Conservation (phyloP, 495 filamentous ascomycete genomes). For the Daldinia childiae region DNA sequence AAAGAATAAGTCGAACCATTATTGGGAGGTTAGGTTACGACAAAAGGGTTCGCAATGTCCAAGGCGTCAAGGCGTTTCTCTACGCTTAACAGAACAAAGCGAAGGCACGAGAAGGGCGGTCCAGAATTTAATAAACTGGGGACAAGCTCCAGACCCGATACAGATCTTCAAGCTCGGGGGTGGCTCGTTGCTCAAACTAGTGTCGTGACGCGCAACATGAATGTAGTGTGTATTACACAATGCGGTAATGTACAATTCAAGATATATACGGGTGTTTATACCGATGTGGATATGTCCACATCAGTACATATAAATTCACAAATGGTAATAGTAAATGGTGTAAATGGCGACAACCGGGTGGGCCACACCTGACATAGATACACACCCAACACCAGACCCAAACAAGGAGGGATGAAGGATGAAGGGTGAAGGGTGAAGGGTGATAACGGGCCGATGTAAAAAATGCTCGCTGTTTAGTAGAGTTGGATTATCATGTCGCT, state of each 20-base stretch:
- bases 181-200: slow-evolving; percentile 26
- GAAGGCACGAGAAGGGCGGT: slow-evolving; percentile 40
- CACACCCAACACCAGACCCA: slow-evolving; percentile 7
- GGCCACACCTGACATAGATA: slow-evolving; percentile 16
- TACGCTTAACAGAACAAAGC: slow-evolving; percentile 33
- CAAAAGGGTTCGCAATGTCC: slow-evolving; percentile 13
- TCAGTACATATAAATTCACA: slow-evolving; percentile 14
- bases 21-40: slow-evolving; percentile 21
- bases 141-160: slow-evolving; percentile 26
- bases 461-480: slow-evolving; percentile 22
- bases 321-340: slow-evolving; percentile 11
- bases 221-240: background rate
- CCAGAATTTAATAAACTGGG: slow-evolving; percentile 46
- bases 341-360: slow-evolving; percentile 39
- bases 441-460: slow-evolving; percentile 41
- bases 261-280: slow-evolving; percentile 5
- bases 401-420: background rate
- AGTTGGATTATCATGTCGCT: slow-evolving; percentile 20
- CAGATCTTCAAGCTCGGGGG: slow-evolving; percentile 35
- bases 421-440: background rate
- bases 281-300: slow-evolving; percentile 15
- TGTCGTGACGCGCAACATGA: slow-evolving; percentile 35
- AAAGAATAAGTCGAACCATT: slow-evolving; percentile 33
- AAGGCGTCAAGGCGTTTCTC: background rate
- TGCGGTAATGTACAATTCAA: slow-evolving; percentile 17